Evolutionary conservation across 2,329 filamentous ascomycete genomes (phyloP).

Genomic region (Chalara sp.): DNA sequence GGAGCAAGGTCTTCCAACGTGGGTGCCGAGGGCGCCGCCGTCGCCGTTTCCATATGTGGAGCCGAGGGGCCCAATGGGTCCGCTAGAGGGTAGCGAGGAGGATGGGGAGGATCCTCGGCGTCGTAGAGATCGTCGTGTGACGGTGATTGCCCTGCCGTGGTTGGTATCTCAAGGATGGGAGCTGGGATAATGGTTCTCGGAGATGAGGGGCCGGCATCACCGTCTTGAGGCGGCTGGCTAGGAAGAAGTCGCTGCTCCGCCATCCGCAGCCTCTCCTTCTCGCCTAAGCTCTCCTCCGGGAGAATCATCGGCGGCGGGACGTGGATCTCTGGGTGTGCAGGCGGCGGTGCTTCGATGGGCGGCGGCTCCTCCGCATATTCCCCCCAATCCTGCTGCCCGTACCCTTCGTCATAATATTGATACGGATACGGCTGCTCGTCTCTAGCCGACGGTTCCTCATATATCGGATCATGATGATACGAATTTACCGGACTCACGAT

Average conservation of each 20-base stretch:
- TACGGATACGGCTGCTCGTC: conserved; percentile 18
- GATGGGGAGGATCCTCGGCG: conserved; percentile 33
- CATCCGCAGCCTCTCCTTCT: conserved; percentile 73
- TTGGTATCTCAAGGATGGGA: too few species aligned
- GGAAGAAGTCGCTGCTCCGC: conserved; percentile 77
- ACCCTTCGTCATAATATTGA: conserved; percentile 26
- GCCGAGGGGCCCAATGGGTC: background rate
- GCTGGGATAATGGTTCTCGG: conserved; percentile 21
- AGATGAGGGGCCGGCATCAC: conserved; percentile 37
- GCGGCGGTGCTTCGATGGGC: conserved; percentile 26
- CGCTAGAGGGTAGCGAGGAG: conserved; percentile 9
- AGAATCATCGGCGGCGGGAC: conserved; percentile 54
- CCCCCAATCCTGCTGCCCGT: conserved; percentile 21
- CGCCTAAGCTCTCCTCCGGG: conserved; percentile 58
- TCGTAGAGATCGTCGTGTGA: conserved; percentile 47
- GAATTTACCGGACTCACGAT: conserved; percentile 6
- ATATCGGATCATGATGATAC: conserved; percentile 14
- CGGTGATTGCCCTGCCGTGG: conserved; percentile 32
- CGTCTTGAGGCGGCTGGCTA: conserved; percentile 60
- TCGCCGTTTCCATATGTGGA: background rate
- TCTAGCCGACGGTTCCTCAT: conserved; percentile 13
- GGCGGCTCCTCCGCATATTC: conserved; percentile 29
- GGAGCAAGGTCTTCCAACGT: conserved; percentile 18
- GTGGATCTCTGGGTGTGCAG: conserved; percentile 37
- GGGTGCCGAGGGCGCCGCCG: conserved; percentile 14